Percentiles rank a stretch among this genome's conserved stretches.
Evolutionary conservation across 192 early-diverging fungal species (phyloP).

Genomic region (Backusella luteola): DNA sequence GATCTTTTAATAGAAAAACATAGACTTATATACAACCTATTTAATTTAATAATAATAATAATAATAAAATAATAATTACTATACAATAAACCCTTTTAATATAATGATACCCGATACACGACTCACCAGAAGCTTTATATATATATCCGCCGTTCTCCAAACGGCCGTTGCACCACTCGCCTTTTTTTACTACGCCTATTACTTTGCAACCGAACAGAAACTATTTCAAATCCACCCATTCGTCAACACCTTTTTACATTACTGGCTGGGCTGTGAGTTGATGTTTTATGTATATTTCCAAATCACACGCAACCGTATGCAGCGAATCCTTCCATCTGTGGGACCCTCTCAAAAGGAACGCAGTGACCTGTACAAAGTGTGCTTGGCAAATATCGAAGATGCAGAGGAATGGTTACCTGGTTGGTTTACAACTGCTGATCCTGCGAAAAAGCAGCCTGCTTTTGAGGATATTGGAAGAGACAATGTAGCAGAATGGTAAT

Average conservation of each 20-base stretch:
- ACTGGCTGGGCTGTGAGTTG: slow-evolving; percentile 32
- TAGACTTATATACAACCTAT: background rate
- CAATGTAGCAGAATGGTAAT: slow-evolving; percentile 35
- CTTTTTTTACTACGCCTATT: slow-evolving; percentile 29
- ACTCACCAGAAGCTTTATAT: slow-evolving; percentile 16
- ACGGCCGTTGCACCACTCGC: slow-evolving; percentile 26
- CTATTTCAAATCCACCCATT: background rate
- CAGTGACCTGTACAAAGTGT: slow-evolving; percentile 9
- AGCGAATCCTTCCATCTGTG: slow-evolving; percentile 9
- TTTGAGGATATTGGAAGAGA: slow-evolving; percentile 21
- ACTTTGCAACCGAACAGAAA: slow-evolving; percentile 10
- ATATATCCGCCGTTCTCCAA: slow-evolving; percentile 13
- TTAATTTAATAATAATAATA: background rate
- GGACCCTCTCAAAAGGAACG: slow-evolving; percentile 11
- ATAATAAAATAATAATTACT: background rate
- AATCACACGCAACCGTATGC: slow-evolving; percentile 30
- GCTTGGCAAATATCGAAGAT: slow-evolving; percentile 22
- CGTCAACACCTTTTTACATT: slow-evolving; percentile 24
- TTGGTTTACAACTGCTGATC: slow-evolving; percentile 21
- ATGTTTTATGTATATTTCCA: slow-evolving; percentile 32
- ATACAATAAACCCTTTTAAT: background rate
- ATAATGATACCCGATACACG: slow-evolving; percentile 23
- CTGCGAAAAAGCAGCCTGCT: background rate
- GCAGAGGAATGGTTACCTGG: slow-evolving; percentile 17
- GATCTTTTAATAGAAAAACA: background rate